Base-by-base conservation (phyloP, 805 yeast genomes). In the Zygosaccharomyces gambellarensis region DNA sequence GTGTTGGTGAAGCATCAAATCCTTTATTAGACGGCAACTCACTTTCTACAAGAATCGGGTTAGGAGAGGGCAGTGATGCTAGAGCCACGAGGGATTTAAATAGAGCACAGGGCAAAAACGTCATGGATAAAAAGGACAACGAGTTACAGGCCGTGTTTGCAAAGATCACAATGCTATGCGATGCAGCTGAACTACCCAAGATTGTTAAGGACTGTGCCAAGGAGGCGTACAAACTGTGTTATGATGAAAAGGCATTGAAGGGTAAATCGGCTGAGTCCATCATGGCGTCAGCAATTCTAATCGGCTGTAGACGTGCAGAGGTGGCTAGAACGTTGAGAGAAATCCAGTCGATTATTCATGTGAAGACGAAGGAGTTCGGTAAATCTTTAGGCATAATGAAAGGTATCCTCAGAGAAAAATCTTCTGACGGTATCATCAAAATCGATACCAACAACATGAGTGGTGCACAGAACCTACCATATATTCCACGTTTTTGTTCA, bases 1-100 rank as follows among this genome's bases (percentile, higher is more conserved):
- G 99, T 87, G 99, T 92, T 55, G 99, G 99, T 69, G 97, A 90
- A 65, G 97, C 97, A 4, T 83, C 90, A 14, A 90, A 90, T 65
- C 97, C 97, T 8, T 73, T 90, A 47, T 76, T 94, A 58, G 97
- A 90, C 63, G 86, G 95, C 19, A 92, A 87, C 59, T 95, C 90
- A 68, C 81, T 92, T 48, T 88, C 95, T 12, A 92, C 99, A 4
- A 83, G 90, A 75, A 94, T 94, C 52, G 87, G 96, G 25, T 82
- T 83, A 50, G 90, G 85, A 17, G 87, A 88, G 34, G 95, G 89
- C 39, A 95, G 92, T 36, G 95, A 90, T 54, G 79, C 84, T n/a
- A 79, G 83, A 53, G 79, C 81, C 3, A 95, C 96, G n/a, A 76
- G 96, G 53, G 98, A 92, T 56, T 77, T 92, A 63, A 89, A 83